These are phyloP conservation scores for Baorangia bicolor DNA, from an alignment of 768 basidiomycete genomes.

Conservation along the genomic window DNA sequence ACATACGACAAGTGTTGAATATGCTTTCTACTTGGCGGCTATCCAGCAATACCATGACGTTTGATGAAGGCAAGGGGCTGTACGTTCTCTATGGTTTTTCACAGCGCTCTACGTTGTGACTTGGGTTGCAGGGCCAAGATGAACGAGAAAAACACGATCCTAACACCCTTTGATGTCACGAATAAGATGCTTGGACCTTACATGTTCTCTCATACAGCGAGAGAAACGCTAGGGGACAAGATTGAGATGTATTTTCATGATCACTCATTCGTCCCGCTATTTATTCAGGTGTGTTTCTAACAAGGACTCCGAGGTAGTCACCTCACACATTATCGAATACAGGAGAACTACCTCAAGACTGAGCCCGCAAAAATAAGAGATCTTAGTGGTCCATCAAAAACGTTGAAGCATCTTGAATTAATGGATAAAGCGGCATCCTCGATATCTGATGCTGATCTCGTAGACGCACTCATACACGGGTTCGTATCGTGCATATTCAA, in stretches of 20 bases:
- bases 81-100: constrained; percentile 39
- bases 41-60: constrained; percentile 77
- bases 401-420: constrained; percentile 71
- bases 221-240: constrained; percentile 85
- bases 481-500: constrained; percentile 28
- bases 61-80: constrained; percentile 91
- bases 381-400: constrained; percentile 59
- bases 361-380: constrained; percentile 62
- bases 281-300: constrained; percentile 70
- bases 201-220: constrained; percentile 77
- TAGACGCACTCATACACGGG: constrained; percentile 94
- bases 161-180: constrained; percentile 93
- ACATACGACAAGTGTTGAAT: constrained; percentile 95
- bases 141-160: constrained; percentile 90
- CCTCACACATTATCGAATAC: constrained; percentile 27
- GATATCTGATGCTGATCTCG: constrained; percentile 92
- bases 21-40: constrained; percentile 98
- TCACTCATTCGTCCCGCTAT: constrained; percentile 89
- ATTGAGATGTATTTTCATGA: constrained; percentile 98
- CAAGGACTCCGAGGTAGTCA: neutral
- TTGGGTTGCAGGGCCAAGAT: constrained; percentile 60
- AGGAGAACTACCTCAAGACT: constrained; percentile 94
- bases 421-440: constrained; percentile 89
- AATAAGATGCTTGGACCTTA: constrained; percentile 89
- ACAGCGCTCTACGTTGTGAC: neutral